Percentiles rank a stretch among this genome's conserved stretches.
Conservation (phyloP, 129 eudicot species). For the Ambrosia trifida region DNA sequence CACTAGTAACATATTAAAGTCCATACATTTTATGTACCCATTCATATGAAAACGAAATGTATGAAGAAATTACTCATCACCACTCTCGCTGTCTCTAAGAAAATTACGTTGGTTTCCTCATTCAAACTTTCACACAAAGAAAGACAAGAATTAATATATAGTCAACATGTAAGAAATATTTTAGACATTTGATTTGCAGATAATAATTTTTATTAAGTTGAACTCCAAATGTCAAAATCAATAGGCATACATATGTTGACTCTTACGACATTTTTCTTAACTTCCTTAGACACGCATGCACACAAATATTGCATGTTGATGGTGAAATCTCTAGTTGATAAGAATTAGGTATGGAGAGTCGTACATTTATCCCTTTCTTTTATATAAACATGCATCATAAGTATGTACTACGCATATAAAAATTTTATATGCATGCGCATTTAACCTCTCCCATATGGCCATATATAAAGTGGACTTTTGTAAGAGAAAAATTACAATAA, state of each 20-base stretch:
- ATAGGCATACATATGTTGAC: constrained; percentile 29
- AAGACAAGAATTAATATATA: background rate
- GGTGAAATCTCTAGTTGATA: constrained; percentile 24
- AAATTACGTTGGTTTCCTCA: background rate
- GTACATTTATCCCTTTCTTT: background rate
- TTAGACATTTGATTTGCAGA: background rate
- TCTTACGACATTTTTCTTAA: constrained; percentile 27
- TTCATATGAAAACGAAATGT: constrained; percentile 14
- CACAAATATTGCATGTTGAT: constrained; percentile 29
- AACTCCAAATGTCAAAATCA: constrained; percentile 19
- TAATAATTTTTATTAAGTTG: background rate
- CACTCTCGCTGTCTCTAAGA: background rate
- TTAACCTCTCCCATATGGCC: background rate
- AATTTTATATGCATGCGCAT: background rate
- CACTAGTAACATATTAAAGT: background rate
- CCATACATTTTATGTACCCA: background rate
- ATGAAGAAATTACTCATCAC: background rate
- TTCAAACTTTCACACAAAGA: constrained; percentile 31
- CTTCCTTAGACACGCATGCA: constrained; percentile 32
- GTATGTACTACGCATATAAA: background rate
- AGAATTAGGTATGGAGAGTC: constrained; percentile 17
- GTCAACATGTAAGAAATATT: background rate
- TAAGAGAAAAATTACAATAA: background rate
- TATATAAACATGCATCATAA: background rate
- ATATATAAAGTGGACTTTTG: background rate